Conservation (phyloP, 2,329 filamentous ascomycete species). For the Xylariaceae sp. region DNA sequence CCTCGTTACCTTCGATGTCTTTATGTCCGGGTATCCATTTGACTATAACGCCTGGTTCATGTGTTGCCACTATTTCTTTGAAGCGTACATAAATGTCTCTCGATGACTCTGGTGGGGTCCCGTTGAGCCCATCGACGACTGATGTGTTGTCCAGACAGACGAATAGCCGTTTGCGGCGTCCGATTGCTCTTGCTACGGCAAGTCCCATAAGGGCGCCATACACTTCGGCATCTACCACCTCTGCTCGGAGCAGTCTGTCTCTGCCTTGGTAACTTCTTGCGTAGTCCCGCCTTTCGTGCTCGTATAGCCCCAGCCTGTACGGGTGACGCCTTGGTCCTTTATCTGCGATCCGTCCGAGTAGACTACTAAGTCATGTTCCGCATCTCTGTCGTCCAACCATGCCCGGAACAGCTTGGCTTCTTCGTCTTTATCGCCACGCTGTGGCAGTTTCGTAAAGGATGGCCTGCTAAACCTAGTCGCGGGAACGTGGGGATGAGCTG, state of each 20-base stretch:
- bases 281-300: background rate
- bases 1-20: background rate
- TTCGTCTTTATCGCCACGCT: background rate
- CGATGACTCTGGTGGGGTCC: background rate
- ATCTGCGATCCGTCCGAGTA: background rate
- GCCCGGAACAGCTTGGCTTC: conserved; percentile 1
- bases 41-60: background rate
- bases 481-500: background rate
- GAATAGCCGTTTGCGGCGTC: background rate
- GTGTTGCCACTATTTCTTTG: background rate
- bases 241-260: background rate
- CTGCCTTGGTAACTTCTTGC: background rate
- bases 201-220: no score
- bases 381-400: background rate
- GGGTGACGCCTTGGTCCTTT: background rate
- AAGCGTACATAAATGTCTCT: background rate
- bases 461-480: background rate
- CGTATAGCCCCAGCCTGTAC: background rate
- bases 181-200: background rate
- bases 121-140: background rate
- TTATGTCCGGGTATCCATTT: no score
- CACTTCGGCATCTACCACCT: no score
- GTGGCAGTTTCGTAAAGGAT: background rate
- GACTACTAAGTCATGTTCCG: background rate
- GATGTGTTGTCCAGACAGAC: background rate